Percentiles rank a stretch among this genome's conserved stretches.
These are phyloP conservation scores for Schizothecium vesticola DNA, from an alignment of 495 filamentous ascomycete species.

Conservation along the genomic window DNA sequence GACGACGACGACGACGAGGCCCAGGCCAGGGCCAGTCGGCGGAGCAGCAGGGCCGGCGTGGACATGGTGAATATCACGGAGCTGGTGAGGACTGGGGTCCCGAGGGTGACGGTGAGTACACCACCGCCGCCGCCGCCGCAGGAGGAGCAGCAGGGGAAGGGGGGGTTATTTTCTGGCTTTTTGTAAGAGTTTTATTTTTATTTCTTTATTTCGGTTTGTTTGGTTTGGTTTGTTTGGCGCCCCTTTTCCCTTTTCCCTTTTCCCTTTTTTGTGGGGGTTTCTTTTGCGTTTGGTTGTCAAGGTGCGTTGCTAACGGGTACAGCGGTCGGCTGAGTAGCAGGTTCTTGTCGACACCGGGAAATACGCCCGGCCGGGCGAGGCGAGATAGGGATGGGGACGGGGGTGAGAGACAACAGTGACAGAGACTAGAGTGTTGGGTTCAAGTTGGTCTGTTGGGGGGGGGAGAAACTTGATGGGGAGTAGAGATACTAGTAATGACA, in stretches of 20 bases:
- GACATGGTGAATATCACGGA: not conserved
- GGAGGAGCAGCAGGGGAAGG: slow-evolving; percentile 7
- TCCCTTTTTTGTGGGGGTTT: too few relatives aligned
- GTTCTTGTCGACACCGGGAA: not conserved
- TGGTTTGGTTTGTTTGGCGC: not conserved
- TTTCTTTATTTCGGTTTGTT: too few relatives aligned
- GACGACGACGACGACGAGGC: too few relatives aligned
- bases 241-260: too few relatives aligned
- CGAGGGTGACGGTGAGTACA: not conserved
- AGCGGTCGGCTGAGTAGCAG: not conserved
- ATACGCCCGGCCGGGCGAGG: not conserved
- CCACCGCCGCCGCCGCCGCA: not conserved
- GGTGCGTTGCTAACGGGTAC: not conserved
- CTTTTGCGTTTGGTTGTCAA: too few relatives aligned
- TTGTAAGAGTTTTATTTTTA: slow-evolving; percentile 9
- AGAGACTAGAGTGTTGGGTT: not conserved
- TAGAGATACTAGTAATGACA: too few relatives aligned
- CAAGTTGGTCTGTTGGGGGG: not conserved
- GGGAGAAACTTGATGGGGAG: too few relatives aligned
- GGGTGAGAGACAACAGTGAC: not conserved
- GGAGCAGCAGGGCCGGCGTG: not conserved
- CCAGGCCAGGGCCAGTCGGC: too few relatives aligned
- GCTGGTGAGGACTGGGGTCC: not conserved
- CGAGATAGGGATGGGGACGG: not conserved
- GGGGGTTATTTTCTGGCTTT: slow-evolving; percentile 13